Conservation (phyloP, 192 early-diverging fungal genomes). For the Rhizoclosmatium globosum region DNA sequence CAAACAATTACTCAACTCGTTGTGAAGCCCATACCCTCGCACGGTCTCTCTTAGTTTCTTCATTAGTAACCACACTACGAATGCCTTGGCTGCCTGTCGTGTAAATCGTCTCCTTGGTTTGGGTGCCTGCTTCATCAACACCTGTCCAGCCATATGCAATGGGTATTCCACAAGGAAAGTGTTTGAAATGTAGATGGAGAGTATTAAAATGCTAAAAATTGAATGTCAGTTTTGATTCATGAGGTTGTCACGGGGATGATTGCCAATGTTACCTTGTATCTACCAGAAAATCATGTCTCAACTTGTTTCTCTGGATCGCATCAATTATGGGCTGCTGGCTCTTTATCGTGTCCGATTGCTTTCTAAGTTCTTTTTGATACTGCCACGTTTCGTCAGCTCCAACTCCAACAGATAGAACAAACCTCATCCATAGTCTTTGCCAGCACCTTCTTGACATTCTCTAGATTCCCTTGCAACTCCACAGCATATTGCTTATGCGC, state of each 20-base stretch:
- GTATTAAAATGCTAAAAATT: constrained; percentile 40
- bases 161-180: constrained; percentile 50
- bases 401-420: background rate
- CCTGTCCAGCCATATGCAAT: constrained; percentile 32
- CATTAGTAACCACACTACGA: constrained; percentile 38
- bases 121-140: constrained; percentile 26
- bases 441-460: constrained; percentile 36
- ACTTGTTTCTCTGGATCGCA: constrained; percentile 42
- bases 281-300: constrained; percentile 52
- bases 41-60: constrained; percentile 35
- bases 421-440: constrained; percentile 47
- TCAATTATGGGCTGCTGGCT: constrained; percentile 45
- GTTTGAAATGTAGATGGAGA: constrained; percentile 49
- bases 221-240: background rate
- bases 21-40: constrained; percentile 50
- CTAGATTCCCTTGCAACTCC: constrained; percentile 21
- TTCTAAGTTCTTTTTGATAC: constrained; percentile 48
- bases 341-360: constrained; percentile 43
- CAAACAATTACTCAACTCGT: constrained; percentile 36
- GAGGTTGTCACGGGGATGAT: background rate
- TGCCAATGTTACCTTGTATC: constrained; percentile 31
- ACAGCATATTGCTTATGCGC: constrained; percentile 11
- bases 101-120: constrained; percentile 35
- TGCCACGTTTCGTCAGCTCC: background rate
- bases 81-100: constrained; percentile 40